phyloP scores from a whole-genome alignment of 441 rosid species.

The Bocquillonia castaneifolia region DNA sequence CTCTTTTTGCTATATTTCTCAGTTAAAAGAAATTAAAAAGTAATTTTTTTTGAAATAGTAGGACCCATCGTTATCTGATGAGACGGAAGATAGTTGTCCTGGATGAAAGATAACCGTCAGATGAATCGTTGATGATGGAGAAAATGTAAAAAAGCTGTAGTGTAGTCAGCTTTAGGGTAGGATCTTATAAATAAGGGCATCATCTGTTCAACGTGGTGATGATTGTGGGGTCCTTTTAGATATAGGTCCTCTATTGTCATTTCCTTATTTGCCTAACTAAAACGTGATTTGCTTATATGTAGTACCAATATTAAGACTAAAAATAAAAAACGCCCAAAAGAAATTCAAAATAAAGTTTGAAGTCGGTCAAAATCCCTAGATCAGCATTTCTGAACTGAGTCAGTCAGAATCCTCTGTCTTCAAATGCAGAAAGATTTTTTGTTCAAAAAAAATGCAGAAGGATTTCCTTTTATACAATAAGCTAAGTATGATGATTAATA shows the following conservation, averaged over 20 bases:
- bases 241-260: neutral
- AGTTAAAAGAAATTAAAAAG: neutral
- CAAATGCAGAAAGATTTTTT: no score
- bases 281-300: no score
- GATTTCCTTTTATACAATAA: no score
- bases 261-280: neutral
- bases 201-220: neutral
- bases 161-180: neutral
- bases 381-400: no score
- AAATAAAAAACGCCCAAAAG: no score
- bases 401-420: no score
- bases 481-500: no score
- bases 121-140: neutral
- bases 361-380: neutral
- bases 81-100: neutral
- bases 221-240: neutral
- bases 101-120: neutral
- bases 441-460: no score
- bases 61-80: neutral
- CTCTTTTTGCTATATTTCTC: no score
- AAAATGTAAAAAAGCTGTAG: neutral
- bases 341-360: no score
- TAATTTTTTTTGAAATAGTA: neutral
- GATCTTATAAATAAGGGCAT: no score
- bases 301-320: no score